phyloP scores from a whole-genome alignment of 2,329 filamentous ascomycete genomes.

The Phialophora macrospora region DNA sequence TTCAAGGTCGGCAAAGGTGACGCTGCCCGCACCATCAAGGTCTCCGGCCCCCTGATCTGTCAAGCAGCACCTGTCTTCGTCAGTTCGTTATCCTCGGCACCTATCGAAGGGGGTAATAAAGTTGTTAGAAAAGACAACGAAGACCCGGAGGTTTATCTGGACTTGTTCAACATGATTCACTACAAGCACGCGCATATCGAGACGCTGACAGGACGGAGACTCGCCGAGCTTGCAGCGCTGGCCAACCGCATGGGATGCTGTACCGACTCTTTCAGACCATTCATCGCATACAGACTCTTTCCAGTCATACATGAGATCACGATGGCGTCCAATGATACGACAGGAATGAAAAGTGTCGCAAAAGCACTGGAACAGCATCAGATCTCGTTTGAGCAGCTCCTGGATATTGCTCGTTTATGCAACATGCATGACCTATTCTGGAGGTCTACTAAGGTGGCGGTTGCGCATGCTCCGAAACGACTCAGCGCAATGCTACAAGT shows the following conservation, averaged over 20 bases:
- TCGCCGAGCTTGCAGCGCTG: background rate
- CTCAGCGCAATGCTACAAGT: background rate
- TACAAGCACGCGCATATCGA: background rate
- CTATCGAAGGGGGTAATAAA: background rate
- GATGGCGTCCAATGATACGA: background rate
- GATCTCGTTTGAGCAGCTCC: background rate
- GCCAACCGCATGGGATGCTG: background rate
- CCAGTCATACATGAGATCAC: background rate
- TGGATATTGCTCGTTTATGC: background rate
- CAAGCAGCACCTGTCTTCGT: background rate
- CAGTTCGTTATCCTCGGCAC: background rate
- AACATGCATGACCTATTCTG: background rate
- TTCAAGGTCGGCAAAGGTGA: background rate
- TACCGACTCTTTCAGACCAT: background rate
- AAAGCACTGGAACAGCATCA: background rate
- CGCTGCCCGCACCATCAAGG: background rate
- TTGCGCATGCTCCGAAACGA: background rate
- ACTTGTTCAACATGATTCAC: slow-evolving; percentile 4
- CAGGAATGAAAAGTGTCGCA: background rate
- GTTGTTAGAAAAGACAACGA: background rate
- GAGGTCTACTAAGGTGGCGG: background rate
- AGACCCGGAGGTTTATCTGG: background rate
- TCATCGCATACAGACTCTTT: background rate
- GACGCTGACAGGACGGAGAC: background rate
- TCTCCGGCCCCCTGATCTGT: background rate